Conservation (phyloP, 805 yeast species). For the Candida ortonii region DNA sequence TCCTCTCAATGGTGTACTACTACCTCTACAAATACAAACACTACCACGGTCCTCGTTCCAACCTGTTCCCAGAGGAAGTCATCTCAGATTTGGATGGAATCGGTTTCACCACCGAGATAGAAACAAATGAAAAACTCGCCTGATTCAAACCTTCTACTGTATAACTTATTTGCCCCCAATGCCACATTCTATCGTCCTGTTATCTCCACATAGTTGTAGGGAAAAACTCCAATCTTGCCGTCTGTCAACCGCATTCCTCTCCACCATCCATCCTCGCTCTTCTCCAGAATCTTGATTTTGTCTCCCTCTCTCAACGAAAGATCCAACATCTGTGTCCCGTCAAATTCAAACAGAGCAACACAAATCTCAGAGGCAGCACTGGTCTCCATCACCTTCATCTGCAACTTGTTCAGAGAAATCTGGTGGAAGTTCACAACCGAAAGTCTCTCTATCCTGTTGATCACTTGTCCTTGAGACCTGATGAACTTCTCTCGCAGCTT, state of each 20-base stretch:
- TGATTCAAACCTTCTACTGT: background rate
- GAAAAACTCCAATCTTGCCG: conserved; percentile 44
- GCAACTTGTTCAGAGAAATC: conserved; percentile 16
- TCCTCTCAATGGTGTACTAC: conserved; percentile 50
- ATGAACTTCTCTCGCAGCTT: conserved; percentile 9
- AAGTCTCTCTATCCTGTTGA: conserved; percentile 9
- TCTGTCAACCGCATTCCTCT: conserved; percentile 37
- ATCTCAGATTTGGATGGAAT: conserved; percentile 9
- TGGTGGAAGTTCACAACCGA: conserved; percentile 17
- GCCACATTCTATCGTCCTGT: conserved; percentile 1
- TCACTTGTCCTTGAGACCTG: conserved; percentile 7
- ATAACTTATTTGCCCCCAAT: background rate
- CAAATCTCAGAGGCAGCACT: conserved; percentile 25
- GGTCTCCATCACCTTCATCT: conserved; percentile 17
- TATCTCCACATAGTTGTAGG: conserved; percentile 42
- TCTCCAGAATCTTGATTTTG: conserved; percentile 37
- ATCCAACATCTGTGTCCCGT: conserved; percentile 39
- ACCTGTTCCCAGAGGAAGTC: conserved; percentile 15
- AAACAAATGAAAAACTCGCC: background rate
- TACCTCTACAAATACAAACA: conserved; percentile 48
- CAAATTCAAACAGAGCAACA: conserved; percentile 40
- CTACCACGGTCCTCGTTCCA: conserved; percentile 52
- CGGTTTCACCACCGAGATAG: conserved; percentile 3
- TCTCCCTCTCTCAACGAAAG: conserved; percentile 44
- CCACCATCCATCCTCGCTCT: conserved; percentile 48